phyloP scores from a whole-genome alignment of 352 stramenopile genomes.

The Plasmopara viticola region DNA sequence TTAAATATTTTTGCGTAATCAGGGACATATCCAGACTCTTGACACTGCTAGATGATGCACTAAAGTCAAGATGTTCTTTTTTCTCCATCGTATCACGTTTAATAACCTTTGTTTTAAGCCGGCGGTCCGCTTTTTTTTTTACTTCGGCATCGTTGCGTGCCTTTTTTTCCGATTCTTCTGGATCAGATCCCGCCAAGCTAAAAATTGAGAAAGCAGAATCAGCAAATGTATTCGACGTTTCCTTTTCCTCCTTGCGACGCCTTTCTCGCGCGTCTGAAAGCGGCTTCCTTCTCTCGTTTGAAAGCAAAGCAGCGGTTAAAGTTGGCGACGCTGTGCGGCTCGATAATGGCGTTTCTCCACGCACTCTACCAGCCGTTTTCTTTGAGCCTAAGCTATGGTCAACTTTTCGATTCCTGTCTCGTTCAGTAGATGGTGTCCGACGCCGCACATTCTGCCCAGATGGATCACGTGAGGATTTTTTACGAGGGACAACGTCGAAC shows the following conservation, averaged over 20 bases:
- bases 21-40: constrained; percentile 28
- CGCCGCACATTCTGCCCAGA: constrained; percentile 15
- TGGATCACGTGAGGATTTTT: constrained; percentile 12
- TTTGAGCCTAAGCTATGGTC: constrained; percentile 15
- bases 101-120: constrained; percentile 1
- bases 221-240: constrained; percentile 17
- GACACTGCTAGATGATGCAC: constrained; percentile 28
- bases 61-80: constrained; percentile 37
- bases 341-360: constrained; percentile 20
- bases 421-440: constrained; percentile 7
- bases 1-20: constrained; percentile 37
- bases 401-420: constrained; percentile 11
- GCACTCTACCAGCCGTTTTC: constrained; percentile 12
- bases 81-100: constrained; percentile 23
- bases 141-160: constrained; percentile 8
- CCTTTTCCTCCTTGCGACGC: constrained; percentile 16
- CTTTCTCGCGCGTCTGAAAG: constrained; percentile 15
- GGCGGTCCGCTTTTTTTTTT: constrained; percentile 13
- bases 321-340: constrained; percentile 30
- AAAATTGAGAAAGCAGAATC: constrained; percentile 41
- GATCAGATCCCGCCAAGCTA: constrained; percentile 30
- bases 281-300: constrained; percentile 10
- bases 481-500: constrained; percentile 9
- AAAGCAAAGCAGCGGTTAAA: constrained; percentile 24
- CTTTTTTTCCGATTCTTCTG: constrained; percentile 34